A percentile compares a stretch with the other conserved stretches of the same genome.
Evolutionary conservation across 306 rosid genomes (phyloP).

Genomic region (Ceratonia siliqua): DNA sequence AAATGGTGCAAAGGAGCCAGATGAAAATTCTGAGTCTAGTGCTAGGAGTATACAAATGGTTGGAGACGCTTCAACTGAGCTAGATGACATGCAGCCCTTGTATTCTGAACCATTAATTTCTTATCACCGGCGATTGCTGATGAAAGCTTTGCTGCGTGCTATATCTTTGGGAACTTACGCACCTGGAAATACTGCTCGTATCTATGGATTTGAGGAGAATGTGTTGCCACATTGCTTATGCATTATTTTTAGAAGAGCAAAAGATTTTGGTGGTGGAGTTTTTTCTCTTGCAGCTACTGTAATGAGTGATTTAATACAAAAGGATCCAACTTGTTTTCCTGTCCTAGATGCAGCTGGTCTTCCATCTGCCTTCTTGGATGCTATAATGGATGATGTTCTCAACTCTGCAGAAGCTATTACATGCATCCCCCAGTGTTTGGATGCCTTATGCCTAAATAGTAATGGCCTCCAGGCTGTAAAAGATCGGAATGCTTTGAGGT

Average conservation of each 20-base stretch:
- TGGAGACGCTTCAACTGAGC: constrained; percentile 55
- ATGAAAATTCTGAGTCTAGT: constrained; percentile 54
- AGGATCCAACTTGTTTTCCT: constrained; percentile 96
- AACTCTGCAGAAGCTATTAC: constrained; percentile 93
- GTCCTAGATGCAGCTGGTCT: constrained; percentile 88
- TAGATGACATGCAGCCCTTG: constrained; percentile 71
- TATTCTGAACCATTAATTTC: constrained; percentile 84
- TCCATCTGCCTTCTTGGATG: constrained; percentile 90
- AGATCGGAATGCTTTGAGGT: constrained; percentile 83
- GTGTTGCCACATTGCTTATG: constrained; percentile 82
- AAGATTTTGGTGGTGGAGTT: constrained; percentile 96
- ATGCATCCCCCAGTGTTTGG: constrained; percentile 95
- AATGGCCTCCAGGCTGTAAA: constrained; percentile 88
- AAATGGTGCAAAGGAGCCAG: constrained; percentile 69
- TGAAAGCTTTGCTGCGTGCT: constrained; percentile 94
- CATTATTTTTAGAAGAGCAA: constrained; percentile 78
- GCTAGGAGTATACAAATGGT: constrained; percentile 52
- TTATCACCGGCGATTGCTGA: constrained; percentile 75
- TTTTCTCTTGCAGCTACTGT: constrained; percentile 96
- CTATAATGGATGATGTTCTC: constrained; percentile 91
- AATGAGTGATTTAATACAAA: constrained; percentile 95
- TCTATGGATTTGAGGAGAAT: constrained; percentile 91
- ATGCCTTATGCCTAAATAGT: constrained; percentile 86
- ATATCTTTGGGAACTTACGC: constrained; percentile 94
- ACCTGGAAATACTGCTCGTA: constrained; percentile 82